Evolutionary conservation across 2,329 filamentous ascomycete genomes (phyloP).

Genomic region (Trichoderma polysporum): DNA sequence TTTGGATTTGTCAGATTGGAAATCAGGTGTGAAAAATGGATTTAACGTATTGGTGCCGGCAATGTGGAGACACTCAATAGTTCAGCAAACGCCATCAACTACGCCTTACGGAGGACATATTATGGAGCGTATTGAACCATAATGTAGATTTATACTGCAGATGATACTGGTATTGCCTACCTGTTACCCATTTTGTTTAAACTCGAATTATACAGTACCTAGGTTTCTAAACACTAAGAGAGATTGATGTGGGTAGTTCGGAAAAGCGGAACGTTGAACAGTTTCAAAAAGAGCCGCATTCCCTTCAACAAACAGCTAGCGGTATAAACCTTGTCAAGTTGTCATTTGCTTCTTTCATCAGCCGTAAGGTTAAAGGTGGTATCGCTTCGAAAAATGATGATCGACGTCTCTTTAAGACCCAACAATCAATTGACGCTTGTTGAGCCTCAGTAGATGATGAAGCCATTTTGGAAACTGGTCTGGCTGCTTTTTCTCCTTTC

Average conservation of each 20-base stretch:
- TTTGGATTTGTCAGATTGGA: too few relatives aligned
- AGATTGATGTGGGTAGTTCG: background rate
- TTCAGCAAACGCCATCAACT: too few relatives aligned
- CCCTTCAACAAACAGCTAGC: background rate
- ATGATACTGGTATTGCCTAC: background rate
- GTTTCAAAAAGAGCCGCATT: background rate
- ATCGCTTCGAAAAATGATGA: too few relatives aligned
- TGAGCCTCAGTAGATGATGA: constrained; percentile 36
- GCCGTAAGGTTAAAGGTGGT: too few relatives aligned
- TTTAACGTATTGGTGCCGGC: too few relatives aligned
- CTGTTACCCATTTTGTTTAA: background rate
- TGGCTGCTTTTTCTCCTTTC: background rate
- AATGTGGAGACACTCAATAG: too few relatives aligned
- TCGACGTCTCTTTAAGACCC: too few relatives aligned
- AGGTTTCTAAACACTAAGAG: too few relatives aligned
- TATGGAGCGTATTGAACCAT: background rate
- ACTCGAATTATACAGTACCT: too few relatives aligned
- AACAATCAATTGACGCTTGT: too few relatives aligned
- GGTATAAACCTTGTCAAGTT: too few relatives aligned
- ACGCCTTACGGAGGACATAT: background rate
- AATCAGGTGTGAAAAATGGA: too few relatives aligned
- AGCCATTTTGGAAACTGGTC: constrained; percentile 30
- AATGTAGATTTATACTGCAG: background rate
- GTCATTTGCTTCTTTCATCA: background rate
- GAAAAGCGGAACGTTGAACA: background rate